Base-by-base conservation (phyloP, 1,139 yeast species). In the Hemisphaericaspora xylofermentans region DNA sequence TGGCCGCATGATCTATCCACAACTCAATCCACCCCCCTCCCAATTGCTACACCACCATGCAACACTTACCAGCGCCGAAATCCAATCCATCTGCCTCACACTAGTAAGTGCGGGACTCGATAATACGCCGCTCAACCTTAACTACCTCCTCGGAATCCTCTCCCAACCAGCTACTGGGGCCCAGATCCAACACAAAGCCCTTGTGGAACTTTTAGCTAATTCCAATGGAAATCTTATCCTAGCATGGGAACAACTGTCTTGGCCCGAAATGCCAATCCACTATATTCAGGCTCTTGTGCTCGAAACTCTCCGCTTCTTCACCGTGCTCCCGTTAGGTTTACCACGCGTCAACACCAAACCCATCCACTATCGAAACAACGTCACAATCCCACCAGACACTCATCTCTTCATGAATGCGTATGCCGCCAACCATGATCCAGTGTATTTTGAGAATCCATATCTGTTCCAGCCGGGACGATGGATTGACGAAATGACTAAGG, bases 81-180 rank as follows among this genome's bases (percentile, higher is more conserved):
- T 83, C 36, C 71, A 72, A 41, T 79, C 88, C 36, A 71, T 83
- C 6, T 84, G 91, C 54, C 63, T 85, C 35, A 82, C 93, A 0
- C 79, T 84, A 83, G 82, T 85, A 0, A 82, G 89, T 50, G 93
- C 93, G 4, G 94, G 94, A 0, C 62, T 85, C 26, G 93, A 85
- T 54, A 85, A 86, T 45, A 78, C 84, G 0, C 84, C 91, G 0
- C 66, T 84, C 24, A 83, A 78, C 41, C 63, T 84, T 42, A 75
- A 77, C 47, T 80, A 80, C 49, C 68, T 83, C 12, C 54, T 84
- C 46, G 88, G 88, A 0, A 84, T 80, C 38, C 61, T 85, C 40
- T 72, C 84, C 1, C 77, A 73, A 26, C 70, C 77, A 2, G 40
- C 40, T 4, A 53, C 60, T 39, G 84, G 84, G 1, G 60, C 61